Percentiles rank a stretch among this genome's conserved stretches.
Evolutionary conservation across 352 stramenopile species (phyloP).

Genomic region (Chrysophaeum taylorii): DNA sequence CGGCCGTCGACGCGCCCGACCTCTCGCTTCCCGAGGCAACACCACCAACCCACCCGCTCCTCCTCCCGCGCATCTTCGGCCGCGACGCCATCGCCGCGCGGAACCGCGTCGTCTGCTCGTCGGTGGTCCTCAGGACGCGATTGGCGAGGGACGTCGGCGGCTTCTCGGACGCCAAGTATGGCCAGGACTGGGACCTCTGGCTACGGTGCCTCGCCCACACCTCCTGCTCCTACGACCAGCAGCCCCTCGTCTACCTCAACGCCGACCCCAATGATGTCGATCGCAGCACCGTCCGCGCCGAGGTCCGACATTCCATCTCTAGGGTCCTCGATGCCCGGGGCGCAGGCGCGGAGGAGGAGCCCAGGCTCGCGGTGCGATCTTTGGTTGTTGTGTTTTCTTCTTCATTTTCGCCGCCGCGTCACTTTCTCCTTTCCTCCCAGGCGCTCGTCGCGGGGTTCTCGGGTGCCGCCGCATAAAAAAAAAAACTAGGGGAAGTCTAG

Average conservation of each 20-base stretch:
- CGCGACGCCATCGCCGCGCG: neutral
- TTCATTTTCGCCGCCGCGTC: too few species aligned
- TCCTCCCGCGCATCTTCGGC: neutral
- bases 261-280: neutral
- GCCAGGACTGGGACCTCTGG: conserved; percentile 2
- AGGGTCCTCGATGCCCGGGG: neutral
- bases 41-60: too few species aligned
- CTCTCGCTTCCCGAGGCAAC: too few species aligned
- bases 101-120: conserved; percentile 5
- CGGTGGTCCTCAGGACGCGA: neutral
- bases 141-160: neutral
- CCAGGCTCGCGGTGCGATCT: too few species aligned
- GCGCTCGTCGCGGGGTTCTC: too few species aligned
- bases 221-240: neutral
- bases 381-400: too few species aligned
- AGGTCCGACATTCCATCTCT: neutral
- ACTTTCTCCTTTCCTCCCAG: too few species aligned
- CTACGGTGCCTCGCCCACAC: neutral
- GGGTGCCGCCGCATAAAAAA: too few species aligned
- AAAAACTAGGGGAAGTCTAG: too few species aligned
- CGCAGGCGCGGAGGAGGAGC: too few species aligned
- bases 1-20: neutral
- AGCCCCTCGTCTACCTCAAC: neutral
- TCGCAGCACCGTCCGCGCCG: neutral
- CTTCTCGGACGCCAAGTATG: neutral